Base-by-base conservation (phyloP, 2,329 filamentous ascomycete species). In the Pseudomassariella vexata region DNA sequence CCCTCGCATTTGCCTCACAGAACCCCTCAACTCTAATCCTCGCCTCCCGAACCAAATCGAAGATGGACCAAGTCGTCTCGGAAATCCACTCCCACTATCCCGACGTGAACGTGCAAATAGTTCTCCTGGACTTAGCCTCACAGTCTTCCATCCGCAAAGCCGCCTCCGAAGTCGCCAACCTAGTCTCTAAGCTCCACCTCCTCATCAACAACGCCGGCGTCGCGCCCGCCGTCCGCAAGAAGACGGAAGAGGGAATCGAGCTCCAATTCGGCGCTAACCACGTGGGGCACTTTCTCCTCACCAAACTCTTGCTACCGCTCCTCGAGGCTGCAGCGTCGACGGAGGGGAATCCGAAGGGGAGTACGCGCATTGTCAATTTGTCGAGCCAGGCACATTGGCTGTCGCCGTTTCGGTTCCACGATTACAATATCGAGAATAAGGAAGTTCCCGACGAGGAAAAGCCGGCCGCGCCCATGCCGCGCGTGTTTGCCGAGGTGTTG, bases 151-250 rank as follows among this genome's bases (percentile, higher is more conserved):
- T 64, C 29, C 56, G 56, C 8, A 42, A 47, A n/a, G 61, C 60
- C 0, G 60, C 53, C n/a, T 42, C 41, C 5, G 46, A 59, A 20
- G 48, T 64, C 4, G 44, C 42, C 10, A 27, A 35, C 10, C 35
- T 55, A 11, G 53, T 58, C 6, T 37, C 48, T 16, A 51, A 40
- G 14, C 38, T 68, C 6, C 62, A 67, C 41, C 53, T 66, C 3
- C 48, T 66, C 7, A 50, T 66, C 33, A 65, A 65, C 39, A 66
- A 66, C 36, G 63, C 63, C 5, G 63, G 56, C 9, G 47, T 59
- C 29, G 55, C 51, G 55, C 40, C 40, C 26, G 46, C 46, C 3
- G 52, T 62, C 2, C 62, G 65, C 0, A 45, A 49, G n/a, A 62
- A 57, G 48, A 65, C 63, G 2, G 52, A 49, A 7, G 63, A 66